phyloP scores from a whole-genome alignment of 108 stramenopile genomes.

The Aurantiochytrium sp. region DNA sequence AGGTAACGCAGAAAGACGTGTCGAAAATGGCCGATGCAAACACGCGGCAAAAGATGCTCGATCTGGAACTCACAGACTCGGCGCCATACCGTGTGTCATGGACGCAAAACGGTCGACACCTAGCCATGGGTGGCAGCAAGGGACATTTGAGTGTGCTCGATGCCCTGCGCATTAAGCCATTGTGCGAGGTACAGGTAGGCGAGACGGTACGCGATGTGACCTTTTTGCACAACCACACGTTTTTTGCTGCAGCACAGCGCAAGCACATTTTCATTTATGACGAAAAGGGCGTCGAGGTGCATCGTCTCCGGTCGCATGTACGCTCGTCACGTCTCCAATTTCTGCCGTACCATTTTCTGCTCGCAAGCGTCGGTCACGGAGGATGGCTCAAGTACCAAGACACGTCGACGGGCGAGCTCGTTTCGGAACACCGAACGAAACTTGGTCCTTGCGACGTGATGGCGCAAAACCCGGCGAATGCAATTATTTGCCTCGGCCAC shows the following conservation, averaged over 20 bases:
- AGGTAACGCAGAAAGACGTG: slow-evolving; percentile 41
- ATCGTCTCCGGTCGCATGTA: slow-evolving; percentile 68
- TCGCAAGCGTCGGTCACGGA: slow-evolving; percentile 70
- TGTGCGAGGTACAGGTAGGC: slow-evolving; percentile 58
- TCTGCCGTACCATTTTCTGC: slow-evolving; percentile 92
- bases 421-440: slow-evolving; percentile 69
- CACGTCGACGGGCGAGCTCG: slow-evolving; percentile 81
- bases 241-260: slow-evolving; percentile 87
- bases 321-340: slow-evolving; percentile 76
- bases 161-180: slow-evolving; percentile 48
- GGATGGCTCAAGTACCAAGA: slow-evolving; percentile 87
- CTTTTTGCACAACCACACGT: slow-evolving; percentile 80
- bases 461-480: slow-evolving; percentile 83
- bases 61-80: slow-evolving; percentile 37
- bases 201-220: slow-evolving; percentile 74
- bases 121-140: slow-evolving; percentile 25
- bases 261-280: slow-evolving; percentile 95
- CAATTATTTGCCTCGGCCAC: slow-evolving; percentile 84
- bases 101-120: slow-evolving; percentile 46
- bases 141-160: slow-evolving; percentile 80
- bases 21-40: slow-evolving; percentile 33
- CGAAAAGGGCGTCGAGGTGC: slow-evolving; percentile 82
- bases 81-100: slow-evolving; percentile 47
- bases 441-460: slow-evolving; percentile 68
- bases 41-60: slow-evolving; percentile 35